Evolutionary conservation across 2,329 filamentous ascomycete genomes (phyloP), one percentile per base, ranked within the genome.

Genomic region (Cytospora piceae): DNA sequence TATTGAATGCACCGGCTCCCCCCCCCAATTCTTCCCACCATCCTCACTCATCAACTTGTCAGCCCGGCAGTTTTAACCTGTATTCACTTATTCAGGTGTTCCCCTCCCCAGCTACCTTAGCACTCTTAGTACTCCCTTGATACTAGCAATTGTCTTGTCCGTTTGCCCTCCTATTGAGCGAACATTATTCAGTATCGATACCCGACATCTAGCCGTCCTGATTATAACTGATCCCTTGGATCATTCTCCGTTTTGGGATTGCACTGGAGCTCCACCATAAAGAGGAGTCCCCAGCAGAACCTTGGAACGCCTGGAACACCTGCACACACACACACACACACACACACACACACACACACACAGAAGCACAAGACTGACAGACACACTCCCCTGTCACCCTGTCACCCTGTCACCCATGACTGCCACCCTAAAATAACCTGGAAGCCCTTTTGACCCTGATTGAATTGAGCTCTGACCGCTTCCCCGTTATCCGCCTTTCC

Each of bases 401-500:
- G 32, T 37, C 12, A 37, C 34, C 34, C 14, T n/a, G 17, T 9
- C 42, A 22, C 42, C 42, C n/a, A n/a, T n/a, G 20, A 46, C 6
- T 11, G 3, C 20, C 3, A 20, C 42, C 46, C 22, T 22, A 49
- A 22, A 49, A 49, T 49, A 49, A 37, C 34, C 34, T 37, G 34
- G 34, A 37, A 49, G n/a, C 46, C n/a, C 27, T 29, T 9, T 49
- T n/a, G 12, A n/a, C 46, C 46, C 46, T 42, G 39, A 42, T 51
- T 52, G 61, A 54, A 49, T 51, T 46, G 53, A 66, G 58, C 64
- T 57, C 61, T 67, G 42, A 67, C 57, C 61, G 55, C 55, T 29
- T 55, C 61, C 55, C 70, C 70, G 68, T 71, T 67, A 70, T 70
- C 68, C 70, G 70, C 68, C 68, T 60, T 63, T 62, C 64, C 66